Evolutionary conservation across 305 asterid genomes (phyloP).

Genomic region (Withania somnifera): DNA sequence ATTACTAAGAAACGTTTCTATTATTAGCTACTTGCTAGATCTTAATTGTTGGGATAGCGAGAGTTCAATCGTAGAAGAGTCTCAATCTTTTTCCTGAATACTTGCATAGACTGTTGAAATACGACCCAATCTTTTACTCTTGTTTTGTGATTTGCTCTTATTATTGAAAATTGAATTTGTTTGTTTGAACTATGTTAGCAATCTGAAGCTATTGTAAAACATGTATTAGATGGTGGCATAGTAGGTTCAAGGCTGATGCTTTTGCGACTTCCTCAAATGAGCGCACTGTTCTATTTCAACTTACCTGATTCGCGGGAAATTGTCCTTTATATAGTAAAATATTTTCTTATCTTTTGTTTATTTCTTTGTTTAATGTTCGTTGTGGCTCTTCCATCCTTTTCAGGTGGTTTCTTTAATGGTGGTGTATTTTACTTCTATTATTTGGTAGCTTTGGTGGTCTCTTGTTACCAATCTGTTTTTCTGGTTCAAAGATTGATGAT

Average conservation of each 20-base stretch:
- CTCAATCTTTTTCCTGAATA: background rate
- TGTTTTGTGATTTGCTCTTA: background rate
- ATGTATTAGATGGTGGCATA: background rate
- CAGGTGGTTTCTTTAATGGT: background rate
- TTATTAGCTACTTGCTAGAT: background rate
- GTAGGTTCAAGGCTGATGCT: background rate
- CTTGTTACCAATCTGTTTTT: background rate
- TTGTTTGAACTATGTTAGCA: background rate
- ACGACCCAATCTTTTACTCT: background rate
- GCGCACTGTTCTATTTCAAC: background rate
- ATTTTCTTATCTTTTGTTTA: background rate
- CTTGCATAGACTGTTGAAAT: background rate
- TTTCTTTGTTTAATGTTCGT: background rate
- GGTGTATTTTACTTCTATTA: background rate
- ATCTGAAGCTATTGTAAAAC: background rate
- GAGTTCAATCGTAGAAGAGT: background rate
- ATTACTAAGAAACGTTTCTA: background rate
- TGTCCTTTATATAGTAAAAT: background rate
- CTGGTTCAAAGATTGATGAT: background rate
- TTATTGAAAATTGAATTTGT: background rate
- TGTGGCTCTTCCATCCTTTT: background rate
- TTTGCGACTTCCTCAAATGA: background rate
- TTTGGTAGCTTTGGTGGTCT: background rate
- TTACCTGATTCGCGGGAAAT: background rate
- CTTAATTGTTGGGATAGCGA: background rate